Percentiles rank a stretch among this genome's conserved stretches.
phyloP scores from a whole-genome alignment of 495 filamentous ascomycete genomes.

The Aspergillus sclerotioniger region DNA sequence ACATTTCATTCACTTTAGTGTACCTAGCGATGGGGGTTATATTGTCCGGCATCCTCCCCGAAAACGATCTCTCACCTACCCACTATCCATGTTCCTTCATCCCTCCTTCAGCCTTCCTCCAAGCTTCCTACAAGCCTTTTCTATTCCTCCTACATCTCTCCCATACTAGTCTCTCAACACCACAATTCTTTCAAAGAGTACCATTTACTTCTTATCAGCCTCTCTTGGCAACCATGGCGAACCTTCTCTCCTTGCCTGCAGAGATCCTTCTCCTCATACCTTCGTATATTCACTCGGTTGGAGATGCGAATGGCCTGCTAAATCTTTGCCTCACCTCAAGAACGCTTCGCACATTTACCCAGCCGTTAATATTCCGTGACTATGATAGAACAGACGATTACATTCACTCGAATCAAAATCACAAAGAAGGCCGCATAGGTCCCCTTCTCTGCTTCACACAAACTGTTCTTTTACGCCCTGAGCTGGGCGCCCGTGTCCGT shows the following conservation, averaged over 20 bases:
- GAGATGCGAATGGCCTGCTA: background rate
- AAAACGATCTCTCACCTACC: too few relatives aligned
- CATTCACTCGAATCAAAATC: background rate
- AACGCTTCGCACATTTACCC: background rate
- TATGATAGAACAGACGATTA: background rate
- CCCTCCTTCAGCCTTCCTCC: too few relatives aligned
- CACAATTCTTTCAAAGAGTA: too few relatives aligned
- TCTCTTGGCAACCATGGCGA: background rate
- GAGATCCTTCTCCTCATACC: slow-evolving; percentile 1
- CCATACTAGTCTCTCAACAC: too few relatives aligned
- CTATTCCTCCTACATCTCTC: too few relatives aligned
- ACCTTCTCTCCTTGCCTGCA: background rate
- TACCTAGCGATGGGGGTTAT: too few relatives aligned
- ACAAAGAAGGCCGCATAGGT: background rate
- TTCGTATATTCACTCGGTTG: background rate
- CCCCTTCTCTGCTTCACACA: slow-evolving; percentile 1
- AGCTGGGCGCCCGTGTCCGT: background rate
- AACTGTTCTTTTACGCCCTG: slow-evolving; percentile 3
- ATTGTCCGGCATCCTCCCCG: too few relatives aligned
- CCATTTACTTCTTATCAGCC: too few relatives aligned
- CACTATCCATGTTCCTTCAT: too few relatives aligned
- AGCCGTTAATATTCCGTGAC: background rate
- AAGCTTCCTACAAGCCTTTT: too few relatives aligned
- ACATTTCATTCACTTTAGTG: too few relatives aligned
- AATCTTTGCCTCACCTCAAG: slow-evolving; percentile 9